phyloP scores from a whole-genome alignment of 805 yeast genomes.

The Maudiozyma serrabonitensis region DNA sequence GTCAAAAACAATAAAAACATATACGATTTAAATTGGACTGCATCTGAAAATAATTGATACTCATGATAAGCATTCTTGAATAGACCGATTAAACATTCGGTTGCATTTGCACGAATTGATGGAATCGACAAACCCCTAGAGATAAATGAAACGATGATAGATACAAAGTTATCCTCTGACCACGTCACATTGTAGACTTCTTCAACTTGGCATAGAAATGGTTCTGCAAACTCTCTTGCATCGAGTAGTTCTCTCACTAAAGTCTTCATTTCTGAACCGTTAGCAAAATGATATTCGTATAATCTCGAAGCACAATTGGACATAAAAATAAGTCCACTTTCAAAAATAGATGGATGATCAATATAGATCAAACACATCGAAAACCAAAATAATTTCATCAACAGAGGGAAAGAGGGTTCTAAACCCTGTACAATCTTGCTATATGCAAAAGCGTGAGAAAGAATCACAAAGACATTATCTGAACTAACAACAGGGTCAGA shows the following conservation, averaged over 20 bases:
- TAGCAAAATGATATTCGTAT: constrained; percentile 28
- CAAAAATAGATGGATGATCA: constrained; percentile 29
- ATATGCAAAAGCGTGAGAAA: constrained; percentile 33
- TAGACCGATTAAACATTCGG: constrained; percentile 35
- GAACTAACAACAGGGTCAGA: constrained; percentile 27
- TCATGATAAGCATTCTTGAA: constrained; percentile 37
- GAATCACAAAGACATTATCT: constrained; percentile 24
- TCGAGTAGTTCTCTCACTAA: constrained; percentile 11
- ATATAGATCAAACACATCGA: constrained; percentile 28
- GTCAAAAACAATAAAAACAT: constrained; percentile 31
- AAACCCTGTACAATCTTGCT: constrained; percentile 34
- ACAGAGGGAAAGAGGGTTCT: constrained; percentile 23
- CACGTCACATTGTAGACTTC: constrained; percentile 31
- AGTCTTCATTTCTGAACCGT: constrained; percentile 1
- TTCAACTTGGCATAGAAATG: constrained; percentile 36
- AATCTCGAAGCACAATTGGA: constrained; percentile 27
- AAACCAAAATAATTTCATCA: constrained; percentile 32
- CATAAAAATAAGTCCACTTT: constrained; percentile 33
- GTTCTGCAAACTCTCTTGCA: constrained; percentile 33
- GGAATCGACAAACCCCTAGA: constrained; percentile 53
- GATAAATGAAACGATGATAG: constrained; percentile 37
- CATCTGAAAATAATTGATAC: constrained; percentile 12
- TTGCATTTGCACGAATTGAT: constrained; percentile 41
- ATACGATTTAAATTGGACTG: constrained; percentile 18
- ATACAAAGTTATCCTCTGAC: constrained; percentile 40